Conservation (phyloP, 306 rosid species). For the Castanospermum australe region DNA sequence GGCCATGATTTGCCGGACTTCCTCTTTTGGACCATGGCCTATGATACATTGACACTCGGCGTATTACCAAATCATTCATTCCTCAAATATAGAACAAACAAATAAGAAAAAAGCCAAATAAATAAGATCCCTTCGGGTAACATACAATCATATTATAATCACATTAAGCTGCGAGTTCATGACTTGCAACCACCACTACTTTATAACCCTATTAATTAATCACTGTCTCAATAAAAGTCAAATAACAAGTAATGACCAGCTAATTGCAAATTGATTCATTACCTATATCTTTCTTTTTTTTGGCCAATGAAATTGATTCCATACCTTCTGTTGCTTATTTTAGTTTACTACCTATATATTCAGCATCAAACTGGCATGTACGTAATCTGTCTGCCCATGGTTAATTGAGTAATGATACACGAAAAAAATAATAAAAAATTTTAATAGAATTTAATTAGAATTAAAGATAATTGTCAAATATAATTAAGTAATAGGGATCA, state of each 20-base stretch:
- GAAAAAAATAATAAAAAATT: no score
- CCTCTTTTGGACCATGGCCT: not conserved
- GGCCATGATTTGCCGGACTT: not conserved
- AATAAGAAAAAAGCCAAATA: not conserved
- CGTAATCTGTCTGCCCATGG: not conserved
- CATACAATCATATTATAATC: no score
- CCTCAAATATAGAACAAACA: not conserved
- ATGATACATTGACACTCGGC: not conserved
- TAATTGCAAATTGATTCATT: conserved; percentile 19
- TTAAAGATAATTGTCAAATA: no score
- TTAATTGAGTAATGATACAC: no score
- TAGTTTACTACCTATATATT: not conserved
- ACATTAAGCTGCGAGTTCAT: not conserved
- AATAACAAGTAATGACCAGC: not conserved
- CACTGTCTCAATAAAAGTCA: conserved; percentile 27
- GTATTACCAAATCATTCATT: not conserved
- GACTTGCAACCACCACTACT: not conserved
- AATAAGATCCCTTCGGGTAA: not conserved
- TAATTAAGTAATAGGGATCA: no score
- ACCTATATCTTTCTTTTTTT: not conserved
- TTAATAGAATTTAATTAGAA: no score
- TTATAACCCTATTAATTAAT: not conserved
- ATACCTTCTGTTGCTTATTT: conserved; percentile 14
- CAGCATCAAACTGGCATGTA: not conserved
- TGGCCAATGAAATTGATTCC: conserved; percentile 9